Conservation (phyloP, 164 flowering plant genomes). For the Amborella trichopoda region DNA sequence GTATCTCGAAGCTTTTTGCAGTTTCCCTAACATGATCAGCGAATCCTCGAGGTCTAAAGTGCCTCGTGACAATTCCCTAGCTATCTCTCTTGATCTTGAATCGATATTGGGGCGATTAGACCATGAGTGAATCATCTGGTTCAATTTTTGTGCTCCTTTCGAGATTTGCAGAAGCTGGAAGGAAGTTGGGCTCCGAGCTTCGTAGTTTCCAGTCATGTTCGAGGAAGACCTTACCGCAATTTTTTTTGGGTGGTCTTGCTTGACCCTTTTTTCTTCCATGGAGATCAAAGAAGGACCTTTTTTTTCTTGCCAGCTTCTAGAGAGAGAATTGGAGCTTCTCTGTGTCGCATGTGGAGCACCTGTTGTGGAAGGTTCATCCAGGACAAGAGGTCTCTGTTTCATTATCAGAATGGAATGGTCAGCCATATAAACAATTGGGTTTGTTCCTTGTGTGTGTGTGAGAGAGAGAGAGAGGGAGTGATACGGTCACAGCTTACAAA, state of each 20-base stretch:
- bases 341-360: slow-evolving; percentile 39
- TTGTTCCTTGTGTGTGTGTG: no score
- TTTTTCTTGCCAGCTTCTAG: slow-evolving; percentile 21
- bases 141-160: slow-evolving; percentile 60
- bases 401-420: no score
- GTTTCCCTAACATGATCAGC: slow-evolving; percentile 46
- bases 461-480: not conserved
- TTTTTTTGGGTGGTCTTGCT: no score
- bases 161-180: slow-evolving; percentile 54
- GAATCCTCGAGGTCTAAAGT: slow-evolving; percentile 86
- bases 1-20: slow-evolving; percentile 54
- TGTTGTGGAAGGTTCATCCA: slow-evolving; percentile 70
- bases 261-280: slow-evolving; percentile 16
- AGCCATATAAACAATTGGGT: no score
- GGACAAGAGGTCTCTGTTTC: slow-evolving; percentile 70
- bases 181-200: slow-evolving; percentile 18
- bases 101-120: slow-evolving; percentile 27
- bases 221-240: no score
- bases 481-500: no score
- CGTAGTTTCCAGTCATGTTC: slow-evolving; percentile 12
- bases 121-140: slow-evolving; percentile 51
- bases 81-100: slow-evolving; percentile 36
- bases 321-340: slow-evolving; percentile 33
- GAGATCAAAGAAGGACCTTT: not conserved
- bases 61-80: slow-evolving; percentile 56